Evolutionary conservation across 495 filamentous ascomycete genomes (phyloP), one percentile per base, ranked within the genome.

Genomic region (Xylaria sp.): DNA sequence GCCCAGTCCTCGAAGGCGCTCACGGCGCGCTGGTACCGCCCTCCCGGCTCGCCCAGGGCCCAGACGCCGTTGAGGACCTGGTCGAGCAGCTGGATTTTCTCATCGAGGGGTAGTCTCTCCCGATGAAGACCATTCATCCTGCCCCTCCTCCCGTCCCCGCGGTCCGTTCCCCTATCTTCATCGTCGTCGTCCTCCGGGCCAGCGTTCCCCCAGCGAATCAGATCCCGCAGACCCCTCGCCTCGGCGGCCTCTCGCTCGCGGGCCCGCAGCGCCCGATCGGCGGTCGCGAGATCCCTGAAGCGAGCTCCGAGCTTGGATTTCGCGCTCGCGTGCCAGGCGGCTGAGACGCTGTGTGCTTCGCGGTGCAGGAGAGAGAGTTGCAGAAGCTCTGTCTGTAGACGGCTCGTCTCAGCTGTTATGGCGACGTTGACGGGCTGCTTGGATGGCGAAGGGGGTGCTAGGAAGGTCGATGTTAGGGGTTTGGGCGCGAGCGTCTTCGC

Each of bases 341-440:
- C 61, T 12, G 69, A 72, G 50, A 78, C 77, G 14, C 46, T 66
- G 9, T 71, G 68, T 19, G 84, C 83, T 58, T 79, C 78, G 62
- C 83, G 85, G 80, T 93, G 91, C 15, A 94, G 81, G 12, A 95
- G 82, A 75, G 89, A 88, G 6, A 95, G 81, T 75, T 93, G 92
- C 29, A 94, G 81, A 26, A 96, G 84, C 74, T 94, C 91, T 0
- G 90, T 89, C 75, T 94, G 92, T 37, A 93, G 75, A 26, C 86
- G 83, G 48, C 86, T 83, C 6, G 86, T 87, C 75, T 92, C 90
- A 61, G 89, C 87, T 0, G 88, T 86, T 64, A 87, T 69, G 33
- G 85, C 85, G 21, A 88, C 79, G 72, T 87, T 88, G 66, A 80
- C 79, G 15, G 86, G 86, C 37, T 82, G 78, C 73, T 85, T 89